A percentile compares a stretch with the other conserved stretches of the same genome.
phyloP scores from a whole-genome alignment of 2,329 filamentous ascomycete species.

The Aspergillus fumigatus region DNA sequence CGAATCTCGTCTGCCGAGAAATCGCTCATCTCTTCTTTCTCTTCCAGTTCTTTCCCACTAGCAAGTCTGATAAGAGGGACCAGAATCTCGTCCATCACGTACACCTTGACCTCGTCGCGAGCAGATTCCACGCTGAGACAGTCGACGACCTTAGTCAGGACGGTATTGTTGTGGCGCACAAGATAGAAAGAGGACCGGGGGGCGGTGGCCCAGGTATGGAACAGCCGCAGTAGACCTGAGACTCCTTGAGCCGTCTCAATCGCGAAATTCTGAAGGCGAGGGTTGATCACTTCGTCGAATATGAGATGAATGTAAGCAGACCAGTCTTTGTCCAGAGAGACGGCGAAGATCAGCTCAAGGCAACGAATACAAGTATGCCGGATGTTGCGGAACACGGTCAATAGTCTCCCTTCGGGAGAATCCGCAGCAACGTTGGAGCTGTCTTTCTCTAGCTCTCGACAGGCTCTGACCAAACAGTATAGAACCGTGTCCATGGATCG shows the following conservation, averaged over 20 bases:
- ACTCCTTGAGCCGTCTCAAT: constrained; percentile 84
- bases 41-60: constrained; percentile 48
- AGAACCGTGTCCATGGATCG: constrained; percentile 71
- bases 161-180: constrained; percentile 52
- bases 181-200: constrained; percentile 66
- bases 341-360: constrained; percentile 71
- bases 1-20: constrained; percentile 38
- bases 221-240: constrained; percentile 74
- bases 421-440: constrained; percentile 23
- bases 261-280: constrained; percentile 72
- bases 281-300: constrained; percentile 69
- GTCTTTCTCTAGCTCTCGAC: constrained; percentile 45
- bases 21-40: constrained; percentile 43
- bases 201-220: constrained; percentile 74
- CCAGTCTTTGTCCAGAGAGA: constrained; percentile 68
- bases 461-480: constrained; percentile 72
- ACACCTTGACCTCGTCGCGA: constrained; percentile 82
- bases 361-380: constrained; percentile 68
- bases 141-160: constrained; percentile 68
- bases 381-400: constrained; percentile 45
- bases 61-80: constrained; percentile 62
- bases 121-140: constrained; percentile 68
- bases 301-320: constrained; percentile 64
- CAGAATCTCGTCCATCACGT: constrained; percentile 69
- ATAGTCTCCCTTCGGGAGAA: constrained; percentile 26